A percentile compares a stretch with the other conserved stretches of the same genome.
phyloP scores from a whole-genome alignment of 208 protist species.

The Acanthamoeba culbertsoni region DNA sequence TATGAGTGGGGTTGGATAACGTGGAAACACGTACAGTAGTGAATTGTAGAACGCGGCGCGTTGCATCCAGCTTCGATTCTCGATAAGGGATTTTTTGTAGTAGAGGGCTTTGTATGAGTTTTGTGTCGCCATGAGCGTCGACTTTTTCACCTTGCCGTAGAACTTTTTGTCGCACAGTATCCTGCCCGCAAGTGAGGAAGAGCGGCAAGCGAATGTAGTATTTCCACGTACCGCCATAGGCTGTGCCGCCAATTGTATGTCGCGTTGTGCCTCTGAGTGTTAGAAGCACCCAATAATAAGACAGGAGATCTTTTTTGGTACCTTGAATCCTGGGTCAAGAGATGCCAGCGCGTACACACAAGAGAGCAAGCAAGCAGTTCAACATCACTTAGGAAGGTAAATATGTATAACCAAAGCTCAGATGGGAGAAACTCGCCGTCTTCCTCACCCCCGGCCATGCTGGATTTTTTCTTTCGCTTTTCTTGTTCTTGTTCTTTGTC shows the following conservation, averaged over 20 bases:
- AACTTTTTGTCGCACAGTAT: constrained; percentile 43
- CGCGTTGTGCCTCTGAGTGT: too few species aligned
- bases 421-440: not conserved
- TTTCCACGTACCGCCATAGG: not conserved
- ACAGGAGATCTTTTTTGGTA: not conserved
- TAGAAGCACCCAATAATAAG: not conserved
- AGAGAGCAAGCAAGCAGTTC: not conserved
- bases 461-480: not conserved
- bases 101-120: constrained; percentile 42
- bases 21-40: not conserved
- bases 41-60: not conserved
- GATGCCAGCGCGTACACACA: not conserved
- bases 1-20: not conserved
- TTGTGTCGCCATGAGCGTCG: not conserved
- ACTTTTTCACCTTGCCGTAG: constrained; percentile 18
- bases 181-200: not conserved
- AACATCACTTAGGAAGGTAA: not conserved
- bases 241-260: not conserved
- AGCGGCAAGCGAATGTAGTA: not conserved
- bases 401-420: not conserved
- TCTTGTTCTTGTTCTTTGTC: not conserved
- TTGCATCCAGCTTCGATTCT: constrained; percentile 40
- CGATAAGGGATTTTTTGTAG: constrained; percentile 47
- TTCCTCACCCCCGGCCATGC: not conserved
- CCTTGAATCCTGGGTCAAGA: not conserved